Evolutionary conservation across 257 asterid genomes (phyloP), one percentile per base, ranked within the genome.

Genomic region (Galeopsis tetrahit): DNA sequence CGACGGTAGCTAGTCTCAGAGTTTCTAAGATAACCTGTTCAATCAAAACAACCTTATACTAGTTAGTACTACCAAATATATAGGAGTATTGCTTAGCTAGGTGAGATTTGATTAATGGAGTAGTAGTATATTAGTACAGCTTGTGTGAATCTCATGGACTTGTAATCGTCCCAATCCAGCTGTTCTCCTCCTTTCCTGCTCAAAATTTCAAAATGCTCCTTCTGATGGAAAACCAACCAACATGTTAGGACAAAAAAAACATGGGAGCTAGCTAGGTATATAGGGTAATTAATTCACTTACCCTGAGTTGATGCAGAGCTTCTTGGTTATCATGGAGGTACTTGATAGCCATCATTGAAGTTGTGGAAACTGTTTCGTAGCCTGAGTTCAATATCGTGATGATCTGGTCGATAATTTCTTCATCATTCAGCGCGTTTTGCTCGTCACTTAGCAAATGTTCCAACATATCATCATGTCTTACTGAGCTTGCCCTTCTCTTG

Each of bases 321-420:
- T 74, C 71, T 15, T 89, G 97, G 78, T 89, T 88, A 59, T 91
- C 96, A 75, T 87, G 92, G 72, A 93, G 97, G 75, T 86, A 93
- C 80, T 91, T 93, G 72, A 91, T 80, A 56, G 91, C 88, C 97
- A 93, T 93, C 98, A 93, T 87, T 7, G 92, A 74, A 60, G 96
- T 91, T 2, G 91, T 87, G 9, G 98, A 91, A 35, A 87, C 91
- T 14, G 98, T 93, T 73, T 93, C 98, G 61, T 79, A 93, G 9
- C 98, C 98, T 33, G 98, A 89, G 73, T 93, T 89, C 74, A 93
- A 58, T 58, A 93, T 87, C 0, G 98, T 83, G 77, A 93, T 88
- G 60, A 93, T 88, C 60, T 87, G 91, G 74, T 91, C 97, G 5
- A 89, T 73, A 28, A 90, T 84, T 46, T 93, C 97, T 10, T 85